Evolutionary conservation across 2,329 filamentous ascomycete species (phyloP), one percentile per base, ranked within the genome.

Genomic region (Aspergillus pseudoglaucus): DNA sequence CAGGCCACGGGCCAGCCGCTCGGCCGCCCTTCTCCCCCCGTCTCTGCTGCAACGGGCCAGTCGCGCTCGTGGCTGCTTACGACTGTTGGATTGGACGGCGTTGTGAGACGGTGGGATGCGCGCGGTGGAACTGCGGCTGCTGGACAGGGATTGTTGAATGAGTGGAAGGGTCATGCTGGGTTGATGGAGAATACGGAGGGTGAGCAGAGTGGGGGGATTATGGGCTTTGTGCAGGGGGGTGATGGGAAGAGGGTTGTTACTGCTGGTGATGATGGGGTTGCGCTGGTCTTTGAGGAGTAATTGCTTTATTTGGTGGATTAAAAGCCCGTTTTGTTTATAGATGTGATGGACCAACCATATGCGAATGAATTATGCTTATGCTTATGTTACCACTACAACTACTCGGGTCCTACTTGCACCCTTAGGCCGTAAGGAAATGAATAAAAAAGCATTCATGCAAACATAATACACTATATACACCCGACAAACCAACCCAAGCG

Each of bases 51-150:
- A 2, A 53, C 60, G 17, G 51, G 57, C 54, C 56, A 71, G 61
- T 48, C 74, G 62, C 58, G 78, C 70, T 49, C 91, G 82, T 71
- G 64, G 83, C 63, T 94, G 52, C 74, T 97, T 46, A 97, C 91
- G 2, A 88, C 83, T 54, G 90, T 85, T 57, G 93, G 93, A 7
- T 88, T 96, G 78, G 93, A 98, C 61, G 91, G 93, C 15, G 89
- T 90, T 0, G 82, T 98, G 17, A 78, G 88, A 60, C 77, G 90
- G 51, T 98, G 93, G 93, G 91, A 98, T 69, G 76, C 81, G 4
- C 70, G 84, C 40, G 84, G 83, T 47, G 83, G 85, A 6, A 87
- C 82, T 1, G 77, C 79, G 1, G 80, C 80, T 1, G 82, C 81
- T 2, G 81, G 77, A 7, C 82, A 83, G 45, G 90, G 88, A 0